Evolutionary conservation across 257 asterid genomes (phyloP), one percentile per base, ranked within the genome.

Genomic region (Nicotiana sylvestris): DNA sequence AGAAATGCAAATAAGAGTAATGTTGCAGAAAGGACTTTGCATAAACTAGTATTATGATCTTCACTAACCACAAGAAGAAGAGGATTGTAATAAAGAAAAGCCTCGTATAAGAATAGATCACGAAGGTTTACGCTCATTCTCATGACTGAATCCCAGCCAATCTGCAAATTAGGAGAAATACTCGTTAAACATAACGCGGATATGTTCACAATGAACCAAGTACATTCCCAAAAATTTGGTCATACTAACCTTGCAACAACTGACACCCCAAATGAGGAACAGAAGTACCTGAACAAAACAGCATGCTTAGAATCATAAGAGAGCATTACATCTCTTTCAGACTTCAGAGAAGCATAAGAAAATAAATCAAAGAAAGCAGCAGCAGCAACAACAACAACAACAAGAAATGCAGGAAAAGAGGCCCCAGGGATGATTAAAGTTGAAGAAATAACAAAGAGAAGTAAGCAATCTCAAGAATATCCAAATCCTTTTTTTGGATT

Each of bases 71-170:
- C 95, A 70, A 97, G 98, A 60, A 96, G 97, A 83, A 93, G 96
- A 66, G 98, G 99, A 87, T 97, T 97, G 82, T 95, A 97, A 89
- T 97, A 97, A 92, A 97, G 91, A 89, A 97, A 97, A 67, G 96
- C 99, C 93, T 97, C 99, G 18, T 97, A 97, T 49, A 95, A 83
- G 90, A 97, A 97, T 82, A 97, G 90, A 86, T 97, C 98, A 68
- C 94, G 92, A 83, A 92, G 90, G 91, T 93, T 97, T 81, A 82
- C 93, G 79, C 98, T 92, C 99, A 97, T 97, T 92, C 98, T 91
- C 98, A 95, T 93, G 82, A 97, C 99, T 62, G 99, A 93, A 88
- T 95, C 97, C 99, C 98, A 93, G 89, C 98, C 96, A 76, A 97
- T 88, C 99, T 97, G 94, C 87, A 84, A 84, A 87, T 76, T 81